These are phyloP conservation scores for Chloranthus sessilifolius DNA, from an alignment of 164 flowering plant species.

Conservation along the genomic window DNA sequence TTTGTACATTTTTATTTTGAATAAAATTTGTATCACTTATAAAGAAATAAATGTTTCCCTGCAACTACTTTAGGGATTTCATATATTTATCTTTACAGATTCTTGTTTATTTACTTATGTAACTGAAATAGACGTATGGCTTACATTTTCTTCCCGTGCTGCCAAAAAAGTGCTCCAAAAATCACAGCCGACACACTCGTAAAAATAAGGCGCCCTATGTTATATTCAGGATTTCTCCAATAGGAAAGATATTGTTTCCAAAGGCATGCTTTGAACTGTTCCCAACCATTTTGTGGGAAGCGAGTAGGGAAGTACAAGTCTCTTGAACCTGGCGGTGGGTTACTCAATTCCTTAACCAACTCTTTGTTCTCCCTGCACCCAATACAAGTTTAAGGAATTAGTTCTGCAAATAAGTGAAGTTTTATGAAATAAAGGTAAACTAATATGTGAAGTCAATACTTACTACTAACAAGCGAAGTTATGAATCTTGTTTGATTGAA, in stretches of 20 bases:
- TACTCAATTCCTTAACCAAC: slow-evolving; percentile 20
- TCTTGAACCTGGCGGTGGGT: slow-evolving; percentile 32
- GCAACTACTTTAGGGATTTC: too few relatives aligned
- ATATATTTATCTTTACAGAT: too few relatives aligned
- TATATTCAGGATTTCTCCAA: slow-evolving; percentile 45
- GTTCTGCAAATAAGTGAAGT: too few relatives aligned
- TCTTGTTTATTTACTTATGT: too few relatives aligned
- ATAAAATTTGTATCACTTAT: too few relatives aligned
- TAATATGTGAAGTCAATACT: too few relatives aligned
- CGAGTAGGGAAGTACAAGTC: slow-evolving; percentile 35
- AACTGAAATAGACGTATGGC: slow-evolving; percentile 6
- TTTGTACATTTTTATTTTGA: too few relatives aligned
- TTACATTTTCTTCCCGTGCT: slow-evolving; percentile 36
- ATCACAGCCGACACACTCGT: slow-evolving; percentile 17
- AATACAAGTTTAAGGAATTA: too few relatives aligned
- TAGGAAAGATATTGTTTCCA: slow-evolving; percentile 48
- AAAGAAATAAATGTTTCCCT: too few relatives aligned
- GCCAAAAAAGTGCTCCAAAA: slow-evolving; percentile 35
- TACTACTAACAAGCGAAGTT: too few relatives aligned
- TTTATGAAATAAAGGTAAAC: too few relatives aligned
- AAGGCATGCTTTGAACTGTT: slow-evolving; percentile 40
- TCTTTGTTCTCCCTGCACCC: slow-evolving; percentile 14
- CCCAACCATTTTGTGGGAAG: slow-evolving; percentile 35
- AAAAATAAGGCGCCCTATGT: slow-evolving; percentile 23
- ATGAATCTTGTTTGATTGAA: too few relatives aligned